Percentiles rank a stretch among this genome's conserved stretches.
These are phyloP conservation scores for Sarcodon sp. DNA, from an alignment of 768 basidiomycete genomes.

Conservation along the genomic window DNA sequence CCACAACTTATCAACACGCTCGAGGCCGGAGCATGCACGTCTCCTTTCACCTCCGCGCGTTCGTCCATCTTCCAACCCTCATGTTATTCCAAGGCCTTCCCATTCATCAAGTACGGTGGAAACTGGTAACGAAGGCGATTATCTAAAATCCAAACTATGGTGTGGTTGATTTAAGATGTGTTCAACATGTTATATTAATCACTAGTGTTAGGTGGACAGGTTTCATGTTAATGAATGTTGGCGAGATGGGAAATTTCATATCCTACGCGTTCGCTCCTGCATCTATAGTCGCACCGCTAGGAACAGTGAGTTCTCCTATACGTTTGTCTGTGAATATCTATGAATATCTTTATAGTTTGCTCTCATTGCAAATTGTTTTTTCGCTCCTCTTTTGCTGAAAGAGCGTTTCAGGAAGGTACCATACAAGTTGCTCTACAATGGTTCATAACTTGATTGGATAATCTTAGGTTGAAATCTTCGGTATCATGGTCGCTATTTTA, in stretches of 20 bases:
- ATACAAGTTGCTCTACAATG: slow-evolving; percentile 5
- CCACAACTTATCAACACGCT: no score
- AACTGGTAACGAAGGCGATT: slow-evolving; percentile 50
- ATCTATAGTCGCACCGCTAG: slow-evolving; percentile 88
- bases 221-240: slow-evolving; percentile 79
- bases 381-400: slow-evolving; percentile 75
- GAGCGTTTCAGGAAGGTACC: slow-evolving; percentile 73
- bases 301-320: slow-evolving; percentile 51
- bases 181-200: not conserved
- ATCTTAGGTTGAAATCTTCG: slow-evolving; percentile 59
- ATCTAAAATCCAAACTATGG: slow-evolving; percentile 81
- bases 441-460: slow-evolving; percentile 5
- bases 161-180: slow-evolving; percentile 17
- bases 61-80: no score
- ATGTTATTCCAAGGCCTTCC: no score
- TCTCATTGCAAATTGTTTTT: slow-evolving; percentile 89
- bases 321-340: not conserved
- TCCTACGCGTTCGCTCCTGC: slow-evolving; percentile 87
- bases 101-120: not conserved
- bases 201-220: slow-evolving; percentile 69
- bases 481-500: slow-evolving; percentile 68
- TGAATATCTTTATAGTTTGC: slow-evolving; percentile 45
- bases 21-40: no score
- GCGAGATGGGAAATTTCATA: slow-evolving; percentile 83
- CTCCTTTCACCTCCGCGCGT: no score